A percentile compares a stretch with the other conserved stretches of the same genome.
These are phyloP conservation scores for Bretziella fagacearum DNA, from an alignment of 2,329 filamentous ascomycete species.

Conservation along the genomic window DNA sequence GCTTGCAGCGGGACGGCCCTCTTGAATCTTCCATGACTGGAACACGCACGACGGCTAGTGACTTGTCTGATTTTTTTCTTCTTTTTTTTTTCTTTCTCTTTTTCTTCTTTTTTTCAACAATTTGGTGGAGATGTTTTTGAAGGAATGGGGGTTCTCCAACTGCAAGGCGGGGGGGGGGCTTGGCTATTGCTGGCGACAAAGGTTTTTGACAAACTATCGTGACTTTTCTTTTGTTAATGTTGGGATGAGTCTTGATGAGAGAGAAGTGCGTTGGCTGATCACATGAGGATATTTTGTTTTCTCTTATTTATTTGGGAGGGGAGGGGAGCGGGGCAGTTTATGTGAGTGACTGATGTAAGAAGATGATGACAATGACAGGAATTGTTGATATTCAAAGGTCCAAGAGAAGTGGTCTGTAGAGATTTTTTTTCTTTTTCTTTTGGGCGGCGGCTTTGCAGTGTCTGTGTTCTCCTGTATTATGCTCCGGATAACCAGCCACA, in stretches of 20 bases:
- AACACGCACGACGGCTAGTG: too few species aligned
- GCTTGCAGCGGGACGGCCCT: slow-evolving; percentile 1
- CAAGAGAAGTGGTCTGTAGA: too few species aligned
- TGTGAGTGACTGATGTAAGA: background rate
- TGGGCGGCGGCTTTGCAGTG: too few species aligned
- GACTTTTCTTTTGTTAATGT: background rate
- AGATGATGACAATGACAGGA: background rate
- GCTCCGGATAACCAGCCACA: background rate
- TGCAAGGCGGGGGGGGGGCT: background rate
- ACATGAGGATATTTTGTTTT: background rate
- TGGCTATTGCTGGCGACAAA: background rate
- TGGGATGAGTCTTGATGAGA: background rate
- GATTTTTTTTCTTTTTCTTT: background rate
- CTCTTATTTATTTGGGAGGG: background rate
- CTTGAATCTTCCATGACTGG: too few species aligned
- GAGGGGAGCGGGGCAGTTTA: background rate
- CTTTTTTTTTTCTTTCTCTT: too few species aligned
- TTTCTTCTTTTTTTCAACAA: too few species aligned
- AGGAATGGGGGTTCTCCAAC: background rate
- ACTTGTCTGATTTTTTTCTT: too few species aligned
- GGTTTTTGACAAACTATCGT: slow-evolving; percentile 1
- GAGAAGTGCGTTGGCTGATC: background rate
- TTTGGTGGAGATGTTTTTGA: too few species aligned
- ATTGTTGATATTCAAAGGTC: background rate
- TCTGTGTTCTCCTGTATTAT: background rate